Conservation (phyloP, 2,329 filamentous ascomycete species). For the Teratosphaeria pseudoeucalypti region DNA sequence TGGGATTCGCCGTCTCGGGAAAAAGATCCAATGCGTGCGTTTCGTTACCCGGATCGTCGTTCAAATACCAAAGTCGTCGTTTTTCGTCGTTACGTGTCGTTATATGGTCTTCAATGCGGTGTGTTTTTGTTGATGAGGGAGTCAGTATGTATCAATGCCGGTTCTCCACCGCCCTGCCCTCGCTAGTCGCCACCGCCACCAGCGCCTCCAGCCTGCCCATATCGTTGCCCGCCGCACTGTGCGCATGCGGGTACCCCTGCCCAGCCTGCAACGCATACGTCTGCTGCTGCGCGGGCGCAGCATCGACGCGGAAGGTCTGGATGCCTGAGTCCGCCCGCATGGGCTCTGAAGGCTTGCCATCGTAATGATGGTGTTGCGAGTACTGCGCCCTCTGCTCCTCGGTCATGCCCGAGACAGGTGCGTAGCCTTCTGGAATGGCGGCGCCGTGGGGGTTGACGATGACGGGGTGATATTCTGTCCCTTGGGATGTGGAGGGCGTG, state of each 20-base stretch:
- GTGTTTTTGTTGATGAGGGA: neutral
- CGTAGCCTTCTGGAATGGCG: slow-evolving; percentile 32
- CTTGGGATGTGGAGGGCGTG: slow-evolving; percentile 40
- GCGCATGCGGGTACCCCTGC: slow-evolving; percentile 20
- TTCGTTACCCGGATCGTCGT: neutral
- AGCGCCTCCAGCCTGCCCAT: slow-evolving; percentile 51
- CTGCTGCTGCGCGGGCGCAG: slow-evolving; percentile 8
- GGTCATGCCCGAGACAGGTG: slow-evolving; percentile 15
- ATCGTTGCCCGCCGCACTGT: slow-evolving; percentile 27
- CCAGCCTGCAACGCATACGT: slow-evolving; percentile 25
- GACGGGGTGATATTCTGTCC: slow-evolving; percentile 41
- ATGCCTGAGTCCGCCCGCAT: slow-evolving; percentile 25
- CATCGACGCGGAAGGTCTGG: slow-evolving; percentile 14
- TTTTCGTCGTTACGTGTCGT: neutral
- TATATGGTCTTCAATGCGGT: neutral
- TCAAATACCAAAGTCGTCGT: neutral
- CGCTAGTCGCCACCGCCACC: slow-evolving; percentile 55
- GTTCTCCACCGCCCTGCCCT: slow-evolving; percentile 31
- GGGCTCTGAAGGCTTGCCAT: slow-evolving; percentile 16
- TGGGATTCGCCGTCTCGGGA: neutral
- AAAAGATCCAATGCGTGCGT: neutral
- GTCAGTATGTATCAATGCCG: slow-evolving; percentile 6
- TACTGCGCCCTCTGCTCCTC: slow-evolving; percentile 8
- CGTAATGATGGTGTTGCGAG: slow-evolving; percentile 11
- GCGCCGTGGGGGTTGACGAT: slow-evolving; percentile 42